These are phyloP conservation scores for Apiospora marii DNA, from an alignment of 2,329 filamentous ascomycete genomes.

Conservation along the genomic window DNA sequence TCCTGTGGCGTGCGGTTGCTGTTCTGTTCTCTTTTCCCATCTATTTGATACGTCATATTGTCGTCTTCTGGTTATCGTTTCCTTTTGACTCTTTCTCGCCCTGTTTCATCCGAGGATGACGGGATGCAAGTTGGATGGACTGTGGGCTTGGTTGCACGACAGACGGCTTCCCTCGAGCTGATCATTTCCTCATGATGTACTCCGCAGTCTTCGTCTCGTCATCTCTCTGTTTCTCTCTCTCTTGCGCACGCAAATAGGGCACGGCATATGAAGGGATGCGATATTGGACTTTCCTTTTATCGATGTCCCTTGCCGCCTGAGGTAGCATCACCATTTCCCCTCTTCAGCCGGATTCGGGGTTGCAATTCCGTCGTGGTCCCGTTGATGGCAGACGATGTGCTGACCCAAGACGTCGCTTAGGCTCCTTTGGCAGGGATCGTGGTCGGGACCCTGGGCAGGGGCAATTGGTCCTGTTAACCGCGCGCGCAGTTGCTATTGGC, in stretches of 20 bases:
- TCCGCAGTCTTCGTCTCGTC: background rate
- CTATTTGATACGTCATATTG: background rate
- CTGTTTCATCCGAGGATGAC: background rate
- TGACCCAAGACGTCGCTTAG: slow-evolving; percentile 1
- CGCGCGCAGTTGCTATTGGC: background rate
- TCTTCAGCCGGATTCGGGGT: slow-evolving; percentile 15
- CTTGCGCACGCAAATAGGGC: background rate
- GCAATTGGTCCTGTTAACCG: slow-evolving; percentile 6
- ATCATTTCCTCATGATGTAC: background rate
- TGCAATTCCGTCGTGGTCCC: background rate
- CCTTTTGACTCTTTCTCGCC: background rate
- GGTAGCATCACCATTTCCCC: background rate
- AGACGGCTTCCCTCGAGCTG: background rate
- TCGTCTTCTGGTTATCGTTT: background rate
- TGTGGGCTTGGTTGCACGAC: background rate
- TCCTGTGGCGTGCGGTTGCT: background rate
- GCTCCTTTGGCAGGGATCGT: background rate
- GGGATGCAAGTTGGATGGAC: background rate
- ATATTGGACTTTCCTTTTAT: background rate
- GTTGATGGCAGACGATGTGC: background rate
- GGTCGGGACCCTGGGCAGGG: background rate
- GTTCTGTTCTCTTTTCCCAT: background rate
- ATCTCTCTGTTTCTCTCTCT: background rate
- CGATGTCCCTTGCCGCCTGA: background rate
- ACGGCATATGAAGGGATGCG: background rate